Percentiles rank a stretch among this genome's conserved stretches.
Conservation (phyloP, 202 grass and related monocot genomes). For the Eragrostis tef region DNA sequence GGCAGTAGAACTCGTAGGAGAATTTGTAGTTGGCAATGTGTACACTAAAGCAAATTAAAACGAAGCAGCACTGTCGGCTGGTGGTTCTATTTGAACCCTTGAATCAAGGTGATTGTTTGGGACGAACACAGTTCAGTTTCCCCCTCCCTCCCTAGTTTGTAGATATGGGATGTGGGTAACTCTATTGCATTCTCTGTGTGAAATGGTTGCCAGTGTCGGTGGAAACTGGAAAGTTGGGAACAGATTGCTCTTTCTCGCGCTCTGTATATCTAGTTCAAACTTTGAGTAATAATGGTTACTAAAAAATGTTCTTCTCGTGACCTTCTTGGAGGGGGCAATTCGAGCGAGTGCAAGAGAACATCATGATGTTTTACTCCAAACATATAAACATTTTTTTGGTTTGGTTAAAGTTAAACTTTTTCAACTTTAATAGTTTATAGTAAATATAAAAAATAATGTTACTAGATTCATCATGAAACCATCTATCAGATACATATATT, state of each 20-base stretch:
- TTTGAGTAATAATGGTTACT: too few relatives aligned
- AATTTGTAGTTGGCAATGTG: slow-evolving; percentile 19
- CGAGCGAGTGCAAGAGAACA: too few relatives aligned
- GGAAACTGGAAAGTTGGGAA: neutral
- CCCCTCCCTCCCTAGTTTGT: slow-evolving; percentile 14
- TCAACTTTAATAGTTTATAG: too few relatives aligned
- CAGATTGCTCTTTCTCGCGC: neutral
- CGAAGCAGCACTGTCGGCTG: neutral
- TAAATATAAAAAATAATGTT: too few relatives aligned
- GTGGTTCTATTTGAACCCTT: too few relatives aligned
- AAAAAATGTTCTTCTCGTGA: too few relatives aligned
- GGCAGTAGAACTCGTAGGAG: slow-evolving; percentile 1
- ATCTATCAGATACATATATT: too few relatives aligned
- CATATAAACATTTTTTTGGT: too few relatives aligned
- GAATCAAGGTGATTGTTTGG: slow-evolving; percentile 29
- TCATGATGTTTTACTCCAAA: too few relatives aligned
- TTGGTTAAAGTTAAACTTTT: too few relatives aligned
- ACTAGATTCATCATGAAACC: too few relatives aligned
- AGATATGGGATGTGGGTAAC: slow-evolving; percentile 31
- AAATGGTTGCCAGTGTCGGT: slow-evolving; percentile 19
- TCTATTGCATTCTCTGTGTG: neutral
- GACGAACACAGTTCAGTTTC: slow-evolving; percentile 18
- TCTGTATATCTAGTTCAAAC: neutral
- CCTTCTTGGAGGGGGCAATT: too few relatives aligned
- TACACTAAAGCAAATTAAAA: slow-evolving; percentile 20